A percentile compares a stretch with the other conserved stretches of the same genome.
Conservation (phyloP, 1,139 yeast genomes). For the Geotrichum restrictum region DNA sequence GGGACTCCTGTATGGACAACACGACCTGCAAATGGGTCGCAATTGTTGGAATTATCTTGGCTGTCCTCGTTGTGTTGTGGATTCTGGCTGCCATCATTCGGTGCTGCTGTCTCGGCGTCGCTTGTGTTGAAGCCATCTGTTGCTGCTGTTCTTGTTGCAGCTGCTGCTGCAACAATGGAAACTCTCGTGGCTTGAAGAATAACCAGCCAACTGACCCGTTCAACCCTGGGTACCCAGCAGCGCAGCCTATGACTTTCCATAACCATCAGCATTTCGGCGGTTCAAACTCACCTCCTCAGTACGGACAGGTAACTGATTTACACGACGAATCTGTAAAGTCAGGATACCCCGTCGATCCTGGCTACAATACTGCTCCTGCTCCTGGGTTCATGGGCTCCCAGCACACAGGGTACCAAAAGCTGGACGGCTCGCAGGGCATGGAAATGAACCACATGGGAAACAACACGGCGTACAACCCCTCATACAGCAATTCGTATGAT, state of each 20-base stretch:
- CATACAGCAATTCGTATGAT: constrained; percentile 5
- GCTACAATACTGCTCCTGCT: neutral
- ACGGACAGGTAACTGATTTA: constrained; percentile 2
- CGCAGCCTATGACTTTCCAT: constrained; percentile 8
- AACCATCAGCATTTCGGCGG: constrained; percentile 14
- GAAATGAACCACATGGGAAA: constrained; percentile 11
- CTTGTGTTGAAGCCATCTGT: constrained; percentile 41
- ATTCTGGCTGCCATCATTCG: constrained; percentile 42
- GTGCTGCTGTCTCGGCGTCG: constrained; percentile 43
- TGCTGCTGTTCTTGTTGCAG: constrained; percentile 39
- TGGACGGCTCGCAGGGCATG: constrained; percentile 7
- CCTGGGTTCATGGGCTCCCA: neutral
- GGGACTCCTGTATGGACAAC: constrained; percentile 82
- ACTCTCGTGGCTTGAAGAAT: neutral
- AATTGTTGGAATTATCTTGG: constrained; percentile 67
- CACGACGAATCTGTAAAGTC: neutral
- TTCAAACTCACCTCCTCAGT: constrained; percentile 5
- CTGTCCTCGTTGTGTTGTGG: constrained; percentile 41
- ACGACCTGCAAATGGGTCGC: constrained; percentile 70
- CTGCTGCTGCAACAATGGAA: constrained; percentile 10
- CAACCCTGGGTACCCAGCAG: neutral
- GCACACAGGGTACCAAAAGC: constrained; percentile 12
- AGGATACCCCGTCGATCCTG: neutral
- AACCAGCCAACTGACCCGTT: constrained; percentile 9
- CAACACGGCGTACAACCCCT: constrained; percentile 16